phyloP scores from a whole-genome alignment of 2,329 filamentous ascomycete species.

The Sporothrix dimorphospora region DNA sequence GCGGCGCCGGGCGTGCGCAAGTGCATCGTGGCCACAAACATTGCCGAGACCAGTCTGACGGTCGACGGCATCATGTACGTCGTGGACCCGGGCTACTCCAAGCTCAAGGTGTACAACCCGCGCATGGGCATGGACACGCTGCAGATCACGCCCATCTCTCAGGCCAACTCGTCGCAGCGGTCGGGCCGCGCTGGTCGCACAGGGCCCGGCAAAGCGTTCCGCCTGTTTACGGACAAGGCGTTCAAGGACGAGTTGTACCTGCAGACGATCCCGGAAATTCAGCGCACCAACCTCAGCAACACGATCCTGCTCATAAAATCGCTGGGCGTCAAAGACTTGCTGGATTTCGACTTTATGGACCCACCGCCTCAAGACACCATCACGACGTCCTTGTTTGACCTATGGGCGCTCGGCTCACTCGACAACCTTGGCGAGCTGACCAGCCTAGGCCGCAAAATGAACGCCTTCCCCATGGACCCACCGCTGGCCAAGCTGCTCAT shows the following conservation, averaged over 20 bases:
- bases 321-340: constrained; percentile 86
- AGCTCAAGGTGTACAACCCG: constrained; percentile 98
- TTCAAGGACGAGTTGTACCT: constrained; percentile 97
- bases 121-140: constrained; percentile 99
- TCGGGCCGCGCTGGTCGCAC: constrained; percentile 93
- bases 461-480: constrained; percentile 96
- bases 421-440: constrained; percentile 95
- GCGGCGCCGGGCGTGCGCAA: constrained; percentile 90
- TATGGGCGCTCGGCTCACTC: constrained; percentile 92
- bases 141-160: constrained; percentile 95
- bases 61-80: constrained; percentile 99
- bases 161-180: constrained; percentile 92
- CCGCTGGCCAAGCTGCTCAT: constrained; percentile 94
- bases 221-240: constrained; percentile 90
- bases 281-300: constrained; percentile 93
- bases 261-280: constrained; percentile 96
- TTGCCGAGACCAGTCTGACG: constrained; percentile 95
- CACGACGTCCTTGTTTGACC: constrained; percentile 92
- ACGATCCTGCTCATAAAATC: constrained; percentile 94
- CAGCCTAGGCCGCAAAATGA: constrained; percentile 86
- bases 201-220: constrained; percentile 92
- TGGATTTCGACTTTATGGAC: constrained; percentile 99
- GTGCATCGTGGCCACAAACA: constrained; percentile 97
- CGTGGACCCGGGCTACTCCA: constrained; percentile 93
- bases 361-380: constrained; percentile 97